Conservation (phyloP, 169 alveolate species). For the Plasmodium yoelii region DNA sequence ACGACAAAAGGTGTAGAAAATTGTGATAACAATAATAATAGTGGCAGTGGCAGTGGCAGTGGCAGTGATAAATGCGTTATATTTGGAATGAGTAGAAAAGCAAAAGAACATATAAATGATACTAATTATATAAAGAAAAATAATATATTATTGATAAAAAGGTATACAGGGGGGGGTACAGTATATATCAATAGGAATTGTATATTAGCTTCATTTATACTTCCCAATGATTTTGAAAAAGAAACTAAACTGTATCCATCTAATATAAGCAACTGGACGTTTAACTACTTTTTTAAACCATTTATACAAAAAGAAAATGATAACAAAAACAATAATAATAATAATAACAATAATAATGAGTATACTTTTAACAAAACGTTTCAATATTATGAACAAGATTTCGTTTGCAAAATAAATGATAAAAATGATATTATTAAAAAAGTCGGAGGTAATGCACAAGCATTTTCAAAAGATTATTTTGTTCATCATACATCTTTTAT, state of each 20-base stretch:
- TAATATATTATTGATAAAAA: conserved; percentile 74
- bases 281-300: conserved; percentile 19
- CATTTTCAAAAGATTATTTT: conserved; percentile 80
- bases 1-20: background rate
- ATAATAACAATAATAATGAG: no score
- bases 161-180: conserved; percentile 88
- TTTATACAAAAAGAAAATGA: background rate
- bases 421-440: conserved; percentile 47
- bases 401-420: conserved; percentile 12
- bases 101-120: conserved; percentile 76
- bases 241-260: conserved; percentile 36
- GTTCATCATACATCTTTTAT: conserved; percentile 85
- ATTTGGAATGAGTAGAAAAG: conserved; percentile 82
- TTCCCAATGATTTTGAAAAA: conserved; percentile 74
- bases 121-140: conserved; percentile 51
- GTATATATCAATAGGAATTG: conserved; percentile 80
- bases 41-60: no score
- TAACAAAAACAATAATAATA: no score
- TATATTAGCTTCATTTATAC: conserved; percentile 78
- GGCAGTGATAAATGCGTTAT: conserved; percentile 80
- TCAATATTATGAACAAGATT: conserved; percentile 18
- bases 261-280: conserved; percentile 54
- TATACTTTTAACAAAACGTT: conserved; percentile 13
- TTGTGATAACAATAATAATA: background rate
- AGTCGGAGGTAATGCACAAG: conserved; percentile 87